Percentiles rank a stretch among this genome's conserved stretches.
Evolutionary conservation across 345 rosid genomes (phyloP).

Genomic region (Lenwebbia sp.): DNA sequence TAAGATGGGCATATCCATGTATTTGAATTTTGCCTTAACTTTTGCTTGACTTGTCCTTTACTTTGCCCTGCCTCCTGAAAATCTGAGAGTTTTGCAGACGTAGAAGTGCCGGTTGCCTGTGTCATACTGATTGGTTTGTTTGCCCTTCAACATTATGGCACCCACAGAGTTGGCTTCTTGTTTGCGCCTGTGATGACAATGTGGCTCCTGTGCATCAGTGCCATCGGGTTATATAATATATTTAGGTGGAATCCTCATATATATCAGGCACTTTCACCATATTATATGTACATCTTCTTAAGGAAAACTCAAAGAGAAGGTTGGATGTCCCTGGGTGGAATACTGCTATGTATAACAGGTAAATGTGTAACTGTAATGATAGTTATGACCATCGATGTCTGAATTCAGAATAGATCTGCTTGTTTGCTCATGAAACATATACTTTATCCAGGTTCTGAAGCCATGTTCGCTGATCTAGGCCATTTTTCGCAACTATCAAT

Average conservation of each 20-base stretch:
- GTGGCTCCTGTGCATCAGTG: slow-evolving; percentile 78
- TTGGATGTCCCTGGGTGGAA: slow-evolving; percentile 90
- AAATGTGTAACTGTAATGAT: neutral
- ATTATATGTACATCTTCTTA: slow-evolving; percentile 66
- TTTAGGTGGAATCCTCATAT: slow-evolving; percentile 76
- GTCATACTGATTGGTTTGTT: slow-evolving; percentile 64
- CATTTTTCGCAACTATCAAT: slow-evolving; percentile 86
- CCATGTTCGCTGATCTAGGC: slow-evolving; percentile 97
- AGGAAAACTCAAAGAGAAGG: slow-evolving; percentile 72
- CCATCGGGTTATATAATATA: slow-evolving; percentile 71
- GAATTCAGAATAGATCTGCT: neutral
- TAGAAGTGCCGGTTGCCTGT: slow-evolving; percentile 76
- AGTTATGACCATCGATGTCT: neutral
- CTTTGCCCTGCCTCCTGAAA: neutral
- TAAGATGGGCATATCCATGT: neutral
- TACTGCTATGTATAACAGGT: slow-evolving; percentile 82
- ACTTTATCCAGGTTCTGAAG: slow-evolving; percentile 57
- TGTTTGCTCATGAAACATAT: neutral
- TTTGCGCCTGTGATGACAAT: slow-evolving; percentile 71
- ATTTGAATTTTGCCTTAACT: neutral
- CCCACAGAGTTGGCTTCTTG: slow-evolving; percentile 82
- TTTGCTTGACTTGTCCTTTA: neutral
- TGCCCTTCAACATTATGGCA: slow-evolving; percentile 90
- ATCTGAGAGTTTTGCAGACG: slow-evolving; percentile 37
- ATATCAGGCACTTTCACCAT: slow-evolving; percentile 78